Conservation (phyloP, 169 alveolate species). For the Cyclospora cayetanensis region DNA sequence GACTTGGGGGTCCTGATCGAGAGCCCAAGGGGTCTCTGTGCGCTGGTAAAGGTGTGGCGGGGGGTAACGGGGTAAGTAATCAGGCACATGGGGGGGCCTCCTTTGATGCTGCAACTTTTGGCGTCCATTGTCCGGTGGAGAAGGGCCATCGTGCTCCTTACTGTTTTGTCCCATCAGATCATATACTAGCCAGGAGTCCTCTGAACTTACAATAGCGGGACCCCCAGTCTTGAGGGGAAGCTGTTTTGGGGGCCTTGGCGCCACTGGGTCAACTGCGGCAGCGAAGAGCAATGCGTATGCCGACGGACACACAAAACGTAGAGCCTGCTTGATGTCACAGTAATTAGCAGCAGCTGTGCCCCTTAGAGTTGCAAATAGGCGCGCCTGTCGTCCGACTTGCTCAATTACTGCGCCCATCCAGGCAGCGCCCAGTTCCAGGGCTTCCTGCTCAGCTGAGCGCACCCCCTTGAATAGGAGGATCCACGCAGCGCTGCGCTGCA, state of each 20-base stretch:
- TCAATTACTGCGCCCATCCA: conserved; percentile 20
- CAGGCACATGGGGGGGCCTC: conserved; percentile 16
- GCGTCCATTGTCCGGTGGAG: not conserved
- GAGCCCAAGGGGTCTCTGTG: not conserved
- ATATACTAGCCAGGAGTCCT: not conserved
- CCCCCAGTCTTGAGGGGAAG: not conserved
- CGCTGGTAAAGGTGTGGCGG: conserved; percentile 2
- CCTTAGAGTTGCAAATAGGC: conserved; percentile 5
- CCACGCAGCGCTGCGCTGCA: conserved; percentile 63
- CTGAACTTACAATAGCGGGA: not conserved
- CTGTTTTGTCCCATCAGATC: not conserved
- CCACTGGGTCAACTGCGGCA: conserved; percentile 44
- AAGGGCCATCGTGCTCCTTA: not conserved
- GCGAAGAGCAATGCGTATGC: conserved; percentile 23
- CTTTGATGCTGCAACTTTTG: not conserved
- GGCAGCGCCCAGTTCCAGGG: conserved; percentile 22
- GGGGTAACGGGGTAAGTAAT: conserved; percentile 22
- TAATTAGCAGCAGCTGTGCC: conserved; percentile 47
- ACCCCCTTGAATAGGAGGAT: conserved; percentile 32
- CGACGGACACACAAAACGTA: not conserved
- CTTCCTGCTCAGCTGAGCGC: conserved; percentile 20
- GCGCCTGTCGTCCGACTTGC: conserved; percentile 51
- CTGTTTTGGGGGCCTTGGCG: not conserved
- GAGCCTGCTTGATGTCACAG: conserved; percentile 54
- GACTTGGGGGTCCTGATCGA: not conserved